Conservation (phyloP, 2,329 filamentous ascomycete species). For the Pseudocercospora macadamiae region DNA sequence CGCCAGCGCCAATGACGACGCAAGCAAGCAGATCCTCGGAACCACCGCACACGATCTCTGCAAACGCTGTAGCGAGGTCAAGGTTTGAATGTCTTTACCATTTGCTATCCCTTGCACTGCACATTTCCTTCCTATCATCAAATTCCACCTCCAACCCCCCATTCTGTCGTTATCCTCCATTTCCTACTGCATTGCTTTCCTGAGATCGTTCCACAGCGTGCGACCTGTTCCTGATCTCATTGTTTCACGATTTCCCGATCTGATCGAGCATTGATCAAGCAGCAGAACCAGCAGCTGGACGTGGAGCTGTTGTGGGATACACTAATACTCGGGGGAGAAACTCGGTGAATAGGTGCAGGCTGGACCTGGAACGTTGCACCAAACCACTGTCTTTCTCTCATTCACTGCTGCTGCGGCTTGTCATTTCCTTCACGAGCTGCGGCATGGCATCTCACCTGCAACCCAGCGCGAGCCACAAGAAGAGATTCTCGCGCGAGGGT, state of each 20-base stretch:
- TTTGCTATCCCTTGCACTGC: neutral
- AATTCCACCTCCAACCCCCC: neutral
- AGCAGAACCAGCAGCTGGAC: neutral
- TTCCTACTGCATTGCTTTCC: neutral
- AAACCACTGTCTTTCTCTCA: neutral
- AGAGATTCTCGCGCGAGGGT: conserved; percentile 38
- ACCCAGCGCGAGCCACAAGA: conserved; percentile 20
- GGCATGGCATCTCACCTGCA: conserved; percentile 26
- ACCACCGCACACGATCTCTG: neutral
- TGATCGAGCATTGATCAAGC: neutral
- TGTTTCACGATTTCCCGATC: neutral
- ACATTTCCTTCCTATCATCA: neutral
- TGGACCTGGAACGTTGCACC: conserved; percentile 3
- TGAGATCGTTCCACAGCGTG: neutral
- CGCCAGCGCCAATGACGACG: neutral
- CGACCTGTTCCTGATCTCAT: neutral
- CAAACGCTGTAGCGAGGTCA: neutral
- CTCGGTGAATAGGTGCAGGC: neutral
- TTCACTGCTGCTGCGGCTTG: neutral
- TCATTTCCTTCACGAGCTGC: neutral
- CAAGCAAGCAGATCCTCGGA: neutral
- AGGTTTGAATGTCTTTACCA: neutral
- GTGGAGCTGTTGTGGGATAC: neutral
- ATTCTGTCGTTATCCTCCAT: conserved; percentile 4
- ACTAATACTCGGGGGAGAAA: neutral